Conservation (phyloP, 2,329 filamentous ascomycete genomes). For the Arthroderma sp. region DNA sequence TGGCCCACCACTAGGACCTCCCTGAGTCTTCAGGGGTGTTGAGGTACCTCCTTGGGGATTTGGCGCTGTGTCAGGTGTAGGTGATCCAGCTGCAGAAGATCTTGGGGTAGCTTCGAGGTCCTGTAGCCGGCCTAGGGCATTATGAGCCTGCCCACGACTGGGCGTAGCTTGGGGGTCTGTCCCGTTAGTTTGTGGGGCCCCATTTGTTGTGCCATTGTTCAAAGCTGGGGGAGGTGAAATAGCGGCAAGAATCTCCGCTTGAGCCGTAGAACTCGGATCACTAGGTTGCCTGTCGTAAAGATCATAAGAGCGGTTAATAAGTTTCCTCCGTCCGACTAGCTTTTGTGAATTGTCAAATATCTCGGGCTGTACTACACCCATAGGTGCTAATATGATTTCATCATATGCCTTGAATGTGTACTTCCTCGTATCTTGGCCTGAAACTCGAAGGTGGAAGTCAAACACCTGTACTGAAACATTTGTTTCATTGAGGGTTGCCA, state of each 20-base stretch:
- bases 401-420: constrained; percentile 97
- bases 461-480: constrained; percentile 79
- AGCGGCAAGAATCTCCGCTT: constrained; percentile 52
- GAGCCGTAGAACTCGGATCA: constrained; percentile 75
- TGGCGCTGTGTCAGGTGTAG: constrained; percentile 60
- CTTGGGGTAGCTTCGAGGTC: constrained; percentile 65
- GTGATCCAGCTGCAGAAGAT: constrained; percentile 77
- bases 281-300: constrained; percentile 88
- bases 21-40: constrained; percentile 28
- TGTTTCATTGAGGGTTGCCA: constrained; percentile 80
- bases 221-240: constrained; percentile 31
- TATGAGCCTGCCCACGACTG: constrained; percentile 49
- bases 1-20: neutral
- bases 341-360: constrained; percentile 79
- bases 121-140: constrained; percentile 55
- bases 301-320: constrained; percentile 81
- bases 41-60: constrained; percentile 47
- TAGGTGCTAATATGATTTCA: constrained; percentile 78
- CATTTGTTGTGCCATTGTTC: constrained; percentile 22
- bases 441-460: constrained; percentile 81
- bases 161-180: constrained; percentile 33
- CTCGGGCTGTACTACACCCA: constrained; percentile 83
- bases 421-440: constrained; percentile 79
- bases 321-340: constrained; percentile 62
- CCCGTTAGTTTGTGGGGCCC: constrained; percentile 23